These are phyloP conservation scores for Ciborinia camelliae DNA, from an alignment of 2,329 filamentous ascomycete species.

Conservation along the genomic window DNA sequence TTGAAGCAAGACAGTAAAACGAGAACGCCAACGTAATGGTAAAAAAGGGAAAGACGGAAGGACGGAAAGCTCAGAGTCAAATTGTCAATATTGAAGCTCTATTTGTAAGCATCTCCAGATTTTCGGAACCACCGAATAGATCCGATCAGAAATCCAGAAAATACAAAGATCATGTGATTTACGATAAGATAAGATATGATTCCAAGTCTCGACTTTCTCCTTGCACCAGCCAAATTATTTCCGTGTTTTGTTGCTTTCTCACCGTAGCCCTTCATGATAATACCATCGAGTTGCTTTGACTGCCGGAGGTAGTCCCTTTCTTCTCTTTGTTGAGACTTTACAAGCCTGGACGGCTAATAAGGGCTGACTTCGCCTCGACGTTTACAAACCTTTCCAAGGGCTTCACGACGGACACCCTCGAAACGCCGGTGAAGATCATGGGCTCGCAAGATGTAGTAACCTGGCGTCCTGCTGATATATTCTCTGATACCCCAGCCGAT, in stretches of 20 bases:
- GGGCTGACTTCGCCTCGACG: neutral
- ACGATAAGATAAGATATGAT: constrained; percentile 15
- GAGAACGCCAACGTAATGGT: constrained; percentile 13
- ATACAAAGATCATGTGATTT: constrained; percentile 4
- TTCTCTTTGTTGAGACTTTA: neutral
- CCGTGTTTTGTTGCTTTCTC: neutral
- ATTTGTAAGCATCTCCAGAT: constrained; percentile 32
- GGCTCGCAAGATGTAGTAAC: constrained; percentile 20
- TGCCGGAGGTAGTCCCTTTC: neutral
- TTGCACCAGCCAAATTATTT: neutral
- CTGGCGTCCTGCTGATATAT: constrained; percentile 41
- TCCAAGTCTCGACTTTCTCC: neutral
- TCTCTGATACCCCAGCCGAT: constrained; percentile 24
- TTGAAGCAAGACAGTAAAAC: constrained; percentile 19
- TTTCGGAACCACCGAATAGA: constrained; percentile 17
- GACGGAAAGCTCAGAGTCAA: constrained; percentile 2
- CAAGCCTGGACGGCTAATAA: neutral
- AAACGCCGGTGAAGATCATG: neutral
- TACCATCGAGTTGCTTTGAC: neutral
- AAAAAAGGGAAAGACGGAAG: constrained; percentile 33
- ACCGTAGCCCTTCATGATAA: neutral
- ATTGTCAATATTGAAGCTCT: constrained; percentile 20
- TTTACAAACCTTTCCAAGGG: neutral
- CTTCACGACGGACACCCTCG: neutral
- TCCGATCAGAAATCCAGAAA: neutral